Percentiles rank a stretch among this genome's conserved stretches.
These are phyloP conservation scores for Talaromyces marneffei DNA, from an alignment of 2,329 filamentous ascomycete genomes.

Conservation along the genomic window DNA sequence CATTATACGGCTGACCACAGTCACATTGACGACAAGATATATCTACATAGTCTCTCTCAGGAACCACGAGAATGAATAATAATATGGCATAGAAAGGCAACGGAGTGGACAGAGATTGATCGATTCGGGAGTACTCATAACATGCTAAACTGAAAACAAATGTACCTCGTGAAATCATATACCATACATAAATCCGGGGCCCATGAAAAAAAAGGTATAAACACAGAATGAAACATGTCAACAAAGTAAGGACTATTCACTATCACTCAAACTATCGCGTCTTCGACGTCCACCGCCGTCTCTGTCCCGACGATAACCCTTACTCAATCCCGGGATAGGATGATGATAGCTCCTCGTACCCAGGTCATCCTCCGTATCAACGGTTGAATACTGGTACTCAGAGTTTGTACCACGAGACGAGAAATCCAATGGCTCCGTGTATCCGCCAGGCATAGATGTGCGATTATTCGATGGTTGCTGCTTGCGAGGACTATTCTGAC, in stretches of 20 bases:
- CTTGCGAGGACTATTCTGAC: slow-evolving; percentile 26
- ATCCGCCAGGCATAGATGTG: slow-evolving; percentile 35
- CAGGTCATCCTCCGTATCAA: slow-evolving; percentile 32
- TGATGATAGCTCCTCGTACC: slow-evolving; percentile 52
- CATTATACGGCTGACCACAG: background rate
- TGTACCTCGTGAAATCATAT: slow-evolving; percentile 8
- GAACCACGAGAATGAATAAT: too few species aligned
- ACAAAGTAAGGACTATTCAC: slow-evolving; percentile 29
- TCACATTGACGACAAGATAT: background rate
- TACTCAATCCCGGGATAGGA: slow-evolving; percentile 51
- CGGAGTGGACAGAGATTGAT: too few species aligned
- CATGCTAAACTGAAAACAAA: background rate
- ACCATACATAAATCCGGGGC: slow-evolving; percentile 8
- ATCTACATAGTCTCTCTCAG: too few species aligned
- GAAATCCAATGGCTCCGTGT: slow-evolving; percentile 42
- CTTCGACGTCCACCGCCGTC: slow-evolving; percentile 34
- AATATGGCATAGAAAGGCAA: too few species aligned
- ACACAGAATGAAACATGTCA: background rate
- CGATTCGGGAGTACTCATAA: background rate
- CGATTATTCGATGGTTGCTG: slow-evolving; percentile 25
- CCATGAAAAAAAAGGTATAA: slow-evolving; percentile 1
- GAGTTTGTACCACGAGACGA: slow-evolving; percentile 33
- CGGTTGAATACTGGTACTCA: slow-evolving; percentile 38
- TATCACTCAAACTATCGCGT: slow-evolving; percentile 52
- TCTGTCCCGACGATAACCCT: slow-evolving; percentile 36